Base-by-base conservation (phyloP, 2,329 filamentous ascomycete genomes). In the Epichloe amarillans region DNA sequence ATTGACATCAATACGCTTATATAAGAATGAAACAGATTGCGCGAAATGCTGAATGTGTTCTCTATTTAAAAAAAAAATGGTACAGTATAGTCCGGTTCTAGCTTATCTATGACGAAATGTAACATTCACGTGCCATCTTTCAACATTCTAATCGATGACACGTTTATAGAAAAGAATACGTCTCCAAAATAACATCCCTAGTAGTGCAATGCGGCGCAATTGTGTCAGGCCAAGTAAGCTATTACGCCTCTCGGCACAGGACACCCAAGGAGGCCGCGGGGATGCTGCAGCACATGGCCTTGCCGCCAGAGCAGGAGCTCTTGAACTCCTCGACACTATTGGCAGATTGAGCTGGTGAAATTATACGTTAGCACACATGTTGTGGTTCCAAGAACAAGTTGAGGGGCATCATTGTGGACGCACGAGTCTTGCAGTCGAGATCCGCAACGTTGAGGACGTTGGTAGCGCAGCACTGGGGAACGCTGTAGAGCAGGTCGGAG, bases 351-450 rank as follows among this genome's bases (percentile, higher is more conserved):
- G 41, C 46, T 49, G 36, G 14, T 14, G n/a, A 30, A 14, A 7
- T n/a, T 38, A 5, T 38, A 23, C 11, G 4, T 5, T 1, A 45
- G 49, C 19, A n/a, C 21, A 11, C 41, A 30, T 15, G 21, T 14
- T 23, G 2, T 4, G 39, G 17, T n/a, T 41, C 4, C 37, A 46
- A 4, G 50, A 33, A 46, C 11, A 43, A 33, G 43, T 35, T 33
- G 15, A 26, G 26, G 19, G 8, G 33, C 35, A 36, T 5, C 17
- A 12, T n/a, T 19, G 23, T 15, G 11, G 1, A 53, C 54, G 50
- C 23, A 56, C 54, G 53, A 19, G 1, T 3, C 10, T 38, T 15
- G 50, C 55, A 56, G 37, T 54, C 48, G 17, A 56, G 23, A 5
- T 6, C 17, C 30, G 45, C 46, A n/a, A 54, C 5, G 6, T 42